phyloP scores from a whole-genome alignment of 1,284 basidiomycete genomes.

The Stygiomarasmius scandens region DNA sequence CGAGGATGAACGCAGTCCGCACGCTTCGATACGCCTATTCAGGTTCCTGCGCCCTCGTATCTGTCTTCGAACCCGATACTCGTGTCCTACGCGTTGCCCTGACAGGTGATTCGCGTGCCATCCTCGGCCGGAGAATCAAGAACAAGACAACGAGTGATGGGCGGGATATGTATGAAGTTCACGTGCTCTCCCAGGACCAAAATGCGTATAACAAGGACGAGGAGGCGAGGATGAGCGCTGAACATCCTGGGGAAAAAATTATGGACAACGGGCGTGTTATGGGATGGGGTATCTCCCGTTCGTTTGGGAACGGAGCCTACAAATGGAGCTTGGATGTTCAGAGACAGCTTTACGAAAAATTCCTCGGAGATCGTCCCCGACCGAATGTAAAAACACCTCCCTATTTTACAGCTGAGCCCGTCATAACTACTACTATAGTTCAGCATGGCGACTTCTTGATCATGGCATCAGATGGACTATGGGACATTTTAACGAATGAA shows the following conservation, averaged over 20 bases:
- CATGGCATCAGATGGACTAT: constrained; percentile 59
- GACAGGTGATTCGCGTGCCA: constrained; percentile 63
- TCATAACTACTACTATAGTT: constrained; percentile 45
- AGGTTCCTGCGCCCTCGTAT: constrained; percentile 43
- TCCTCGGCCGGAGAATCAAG: constrained; percentile 51
- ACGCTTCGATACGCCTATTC: constrained; percentile 15
- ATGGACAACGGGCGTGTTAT: constrained; percentile 23
- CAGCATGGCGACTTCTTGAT: constrained; percentile 57
- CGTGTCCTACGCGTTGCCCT: constrained; percentile 48
- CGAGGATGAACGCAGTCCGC: constrained; percentile 16
- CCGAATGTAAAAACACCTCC: constrained; percentile 28
- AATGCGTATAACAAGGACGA: constrained; percentile 39
- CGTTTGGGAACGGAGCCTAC: constrained; percentile 36
- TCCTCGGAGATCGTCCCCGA: constrained; percentile 26
- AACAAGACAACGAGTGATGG: constrained; percentile 24
- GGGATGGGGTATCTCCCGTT: constrained; percentile 31
- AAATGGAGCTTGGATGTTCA: constrained; percentile 38
- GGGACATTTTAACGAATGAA: constrained; percentile 59
- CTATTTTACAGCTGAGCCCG: constrained; percentile 56
- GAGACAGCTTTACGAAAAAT: constrained; percentile 27
- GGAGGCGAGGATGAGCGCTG: constrained; percentile 24
- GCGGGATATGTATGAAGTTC: constrained; percentile 45
- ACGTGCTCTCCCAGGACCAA: constrained; percentile 58
- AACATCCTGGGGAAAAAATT: constrained; percentile 25
- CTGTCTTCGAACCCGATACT: constrained; percentile 48